Base-by-base conservation (phyloP, 371 early-diverging fungal genomes). In the Dichotomocladium elegans region DNA sequence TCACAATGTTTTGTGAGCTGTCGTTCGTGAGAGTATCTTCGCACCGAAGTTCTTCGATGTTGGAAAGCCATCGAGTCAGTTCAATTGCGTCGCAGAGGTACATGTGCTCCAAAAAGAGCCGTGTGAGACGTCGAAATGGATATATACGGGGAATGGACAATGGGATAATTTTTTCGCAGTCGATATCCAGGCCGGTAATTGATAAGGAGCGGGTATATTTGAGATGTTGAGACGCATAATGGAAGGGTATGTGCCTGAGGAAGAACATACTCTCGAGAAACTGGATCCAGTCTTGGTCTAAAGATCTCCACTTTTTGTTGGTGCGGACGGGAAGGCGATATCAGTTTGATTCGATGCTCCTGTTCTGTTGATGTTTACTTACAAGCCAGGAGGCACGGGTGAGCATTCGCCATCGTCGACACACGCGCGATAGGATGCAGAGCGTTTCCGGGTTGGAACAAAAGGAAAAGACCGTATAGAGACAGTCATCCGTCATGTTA, bases 261-360 rank as follows among this genome's bases (percentile, higher is more conserved):
- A 25, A 22, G 29, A 25, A 34, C 12, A 47, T 4, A n/a, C n/a
- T 31, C 4, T 42, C 44, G 19, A 53, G 14, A 42, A 51, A 57
- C 11, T 14, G 19, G 8, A 21, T 19, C 57, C 57, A 57, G 4
- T 42, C 28, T 12, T 34, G 17, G 12, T 44, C 44, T 9, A 57
- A 8, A 19, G 28, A 28, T 50, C 51, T 35, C 57, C 57, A 57
- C 57, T 57, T 34, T n/a, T 2, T n/a, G n/a, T n/a, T n/a, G n/a
- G n/a, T n/a, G n/a, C n/a, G 11, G 29, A 25, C n/a, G 26, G 24
- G 30, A 30, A 53, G 34, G 25, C 5, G 2, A 22, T 4, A 33
- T 14, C 17, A 10, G 17, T 34, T 7, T 11, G 14, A 22, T 9
- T 2, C 15, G 19, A 30, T 24, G 14, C 7, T 22, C 24, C 19